These are phyloP conservation scores for Alternaria sp. DNA, from an alignment of 2,329 filamentous ascomycete genomes.

Conservation along the genomic window DNA sequence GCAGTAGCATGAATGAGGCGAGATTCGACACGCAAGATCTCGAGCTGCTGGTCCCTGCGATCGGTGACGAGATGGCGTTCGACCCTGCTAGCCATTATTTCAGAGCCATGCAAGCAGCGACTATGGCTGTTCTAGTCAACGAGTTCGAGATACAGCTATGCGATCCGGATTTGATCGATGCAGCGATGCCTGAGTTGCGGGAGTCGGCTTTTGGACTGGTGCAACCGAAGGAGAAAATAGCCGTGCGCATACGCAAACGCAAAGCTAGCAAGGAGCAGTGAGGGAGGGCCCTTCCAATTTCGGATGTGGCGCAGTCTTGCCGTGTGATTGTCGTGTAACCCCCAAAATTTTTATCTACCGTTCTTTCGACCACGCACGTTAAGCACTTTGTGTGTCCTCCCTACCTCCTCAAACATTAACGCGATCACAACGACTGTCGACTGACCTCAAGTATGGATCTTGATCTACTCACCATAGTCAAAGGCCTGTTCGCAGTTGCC, in stretches of 20 bases:
- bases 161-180: conserved; percentile 26
- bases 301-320: neutral
- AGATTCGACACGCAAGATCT: conserved; percentile 24
- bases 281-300: neutral
- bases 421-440: neutral
- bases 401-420: neutral
- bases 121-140: conserved; percentile 28
- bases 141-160: conserved; percentile 38
- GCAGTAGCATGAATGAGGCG: conserved; percentile 1
- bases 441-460: neutral
- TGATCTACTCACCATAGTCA: neutral
- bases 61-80: conserved; percentile 6
- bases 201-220: conserved; percentile 29
- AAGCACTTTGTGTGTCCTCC: neutral
- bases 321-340: neutral
- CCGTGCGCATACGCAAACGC: conserved; percentile 35
- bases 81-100: conserved; percentile 22
- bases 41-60: conserved; percentile 13
- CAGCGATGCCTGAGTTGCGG: conserved; percentile 19
- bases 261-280: neutral
- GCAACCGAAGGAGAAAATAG: conserved; percentile 25
- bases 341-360: neutral
- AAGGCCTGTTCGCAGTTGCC: neutral
- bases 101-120: conserved; percentile 27
- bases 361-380: neutral